A percentile compares a stretch with the other conserved stretches of the same genome.
phyloP scores from a whole-genome alignment of 225 moss, liverwort and hornwort species.

The Bryoerythrophyllum caledonicum region DNA sequence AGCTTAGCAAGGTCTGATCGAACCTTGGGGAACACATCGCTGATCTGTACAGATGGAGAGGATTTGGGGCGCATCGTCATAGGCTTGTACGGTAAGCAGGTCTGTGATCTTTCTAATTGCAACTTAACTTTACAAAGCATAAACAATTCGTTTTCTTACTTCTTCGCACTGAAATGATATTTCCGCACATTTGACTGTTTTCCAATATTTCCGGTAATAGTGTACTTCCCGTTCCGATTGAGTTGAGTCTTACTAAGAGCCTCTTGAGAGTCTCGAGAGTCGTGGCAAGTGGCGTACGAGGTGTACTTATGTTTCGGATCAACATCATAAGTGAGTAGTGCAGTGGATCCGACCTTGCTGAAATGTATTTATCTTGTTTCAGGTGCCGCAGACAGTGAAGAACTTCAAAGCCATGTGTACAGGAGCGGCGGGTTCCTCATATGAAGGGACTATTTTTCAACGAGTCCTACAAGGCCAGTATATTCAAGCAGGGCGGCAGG shows the following conservation, averaged over 20 bases:
- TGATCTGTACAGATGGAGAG: slow-evolving; percentile 80
- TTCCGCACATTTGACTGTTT: not conserved
- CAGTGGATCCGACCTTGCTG: slow-evolving; percentile 10
- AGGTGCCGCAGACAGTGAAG: slow-evolving; percentile 89
- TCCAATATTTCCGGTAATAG: not conserved
- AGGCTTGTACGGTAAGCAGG: slow-evolving; percentile 91
- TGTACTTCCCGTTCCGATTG: not conserved
- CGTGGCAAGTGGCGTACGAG: slow-evolving; percentile 6
- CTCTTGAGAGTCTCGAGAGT: not conserved
- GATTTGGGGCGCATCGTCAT: slow-evolving; percentile 86
- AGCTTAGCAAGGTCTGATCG: slow-evolving; percentile 76
- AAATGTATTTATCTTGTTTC: slow-evolving; percentile 23
- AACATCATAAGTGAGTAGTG: not conserved
- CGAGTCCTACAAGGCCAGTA: slow-evolving; percentile 85
- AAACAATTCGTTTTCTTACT: not conserved
- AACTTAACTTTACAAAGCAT: slow-evolving; percentile 17
- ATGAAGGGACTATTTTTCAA: slow-evolving; percentile 88
- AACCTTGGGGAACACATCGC: slow-evolving; percentile 84
- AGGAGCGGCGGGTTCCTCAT: slow-evolving; percentile 76
- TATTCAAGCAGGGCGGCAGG: slow-evolving; percentile 89
- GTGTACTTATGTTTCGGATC: slow-evolving; percentile 10
- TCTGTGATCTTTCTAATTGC: slow-evolving; percentile 46
- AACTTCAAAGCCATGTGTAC: slow-evolving; percentile 93
- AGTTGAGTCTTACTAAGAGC: not conserved
- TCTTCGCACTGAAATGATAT: slow-evolving; percentile 4